These are phyloP conservation scores for Blepharisma japonicum DNA, from an alignment of 73 alveolate species.

Conservation along the genomic window DNA sequence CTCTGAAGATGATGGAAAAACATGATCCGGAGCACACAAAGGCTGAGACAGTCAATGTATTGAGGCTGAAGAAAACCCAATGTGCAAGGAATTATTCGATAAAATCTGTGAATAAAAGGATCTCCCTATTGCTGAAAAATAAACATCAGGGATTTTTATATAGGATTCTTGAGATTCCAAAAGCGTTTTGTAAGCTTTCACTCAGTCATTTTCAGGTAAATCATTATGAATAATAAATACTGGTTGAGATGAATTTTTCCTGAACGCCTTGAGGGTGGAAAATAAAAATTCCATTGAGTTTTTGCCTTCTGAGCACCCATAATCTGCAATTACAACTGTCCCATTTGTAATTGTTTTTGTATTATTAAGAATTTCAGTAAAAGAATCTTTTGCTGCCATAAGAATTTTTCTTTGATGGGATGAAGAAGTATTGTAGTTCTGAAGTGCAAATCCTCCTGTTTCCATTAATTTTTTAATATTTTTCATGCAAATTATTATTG, in stretches of 20 bases:
- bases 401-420: no score
- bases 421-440: neutral
- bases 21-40: no score
- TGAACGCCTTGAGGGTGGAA: neutral
- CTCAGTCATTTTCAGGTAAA: constrained; percentile 27
- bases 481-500: neutral
- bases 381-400: no score
- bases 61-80: neutral
- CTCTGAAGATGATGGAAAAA: no score
- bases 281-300: neutral
- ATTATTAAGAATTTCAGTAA: neutral
- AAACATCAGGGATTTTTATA: neutral
- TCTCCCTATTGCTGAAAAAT: neutral
- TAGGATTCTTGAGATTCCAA: neutral
- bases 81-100: neutral
- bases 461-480: neutral
- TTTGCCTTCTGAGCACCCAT: constrained; percentile 28
- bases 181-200: neutral
- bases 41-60: neutral
- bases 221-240: constrained; percentile 3
- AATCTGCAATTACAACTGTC: neutral
- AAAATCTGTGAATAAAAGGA: neutral
- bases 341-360: neutral
- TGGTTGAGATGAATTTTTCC: neutral
- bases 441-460: neutral